Base-by-base conservation (phyloP, 202 grass and related monocot species). In the Setaria viridis region DNA sequence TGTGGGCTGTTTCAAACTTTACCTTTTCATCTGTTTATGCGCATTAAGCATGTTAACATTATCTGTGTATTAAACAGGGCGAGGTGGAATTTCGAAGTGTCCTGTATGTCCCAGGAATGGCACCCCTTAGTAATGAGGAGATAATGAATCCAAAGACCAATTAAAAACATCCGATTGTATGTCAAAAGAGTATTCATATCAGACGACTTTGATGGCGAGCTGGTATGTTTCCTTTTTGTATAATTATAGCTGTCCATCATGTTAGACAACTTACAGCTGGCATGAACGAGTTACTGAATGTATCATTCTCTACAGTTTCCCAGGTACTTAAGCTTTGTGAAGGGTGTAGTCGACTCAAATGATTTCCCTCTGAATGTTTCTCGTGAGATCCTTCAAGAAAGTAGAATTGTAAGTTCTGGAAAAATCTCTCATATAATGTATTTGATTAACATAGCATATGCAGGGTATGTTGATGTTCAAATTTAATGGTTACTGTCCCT, bases 281-380 rank as follows among this genome's bases (percentile, higher is more conserved):
- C 39, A 78, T 60, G 70, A 43, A 41, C 21, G 54, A 53, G 45
- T 41, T 69, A 72, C 66, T 91, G 65, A 82, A 21, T 45, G 77
- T 34, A 14, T 49, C 39, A n/a, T 83, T 68, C 45, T 79, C 41
- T 91, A 77, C 86, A 98, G 93, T 97, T 97, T 51, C 95, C 95
- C n/a, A 85, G 92, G 69, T 97, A 97, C 72, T 82, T 97, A 71
- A 93, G 95, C 89, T 97, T 94, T 93, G 90, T 97, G 45, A 94
- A 94, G 83, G 95, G 90, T 51, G 95, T 94, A 11, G 95, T 94
- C 49, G 95, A 97, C 65, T 97, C 95, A 3, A 97, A 97, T 91
- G 95, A 94, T 54, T 90, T 94, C 35, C 95, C 95, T 57, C 89
- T 97, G n/a, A 97, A 97, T 86, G 95, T 97, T 85, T 97, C 95